phyloP scores from a whole-genome alignment of 495 filamentous ascomycete genomes.

The Penicillium taxi region DNA sequence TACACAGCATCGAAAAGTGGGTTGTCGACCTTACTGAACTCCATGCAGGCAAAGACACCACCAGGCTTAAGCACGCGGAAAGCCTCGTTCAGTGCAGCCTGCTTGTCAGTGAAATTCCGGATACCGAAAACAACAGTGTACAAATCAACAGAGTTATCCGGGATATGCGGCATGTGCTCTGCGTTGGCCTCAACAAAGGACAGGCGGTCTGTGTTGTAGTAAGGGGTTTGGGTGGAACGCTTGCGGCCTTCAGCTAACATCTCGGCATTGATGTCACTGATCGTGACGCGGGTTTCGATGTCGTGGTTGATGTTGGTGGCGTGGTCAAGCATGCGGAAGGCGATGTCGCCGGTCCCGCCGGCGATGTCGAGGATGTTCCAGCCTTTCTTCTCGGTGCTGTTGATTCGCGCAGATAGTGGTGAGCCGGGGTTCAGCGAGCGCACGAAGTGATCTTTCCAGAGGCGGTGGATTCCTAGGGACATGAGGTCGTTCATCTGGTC shows the following conservation, averaged over 20 bases:
- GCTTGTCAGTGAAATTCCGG: conserved; percentile 88
- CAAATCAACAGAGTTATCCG: conserved; percentile 62
- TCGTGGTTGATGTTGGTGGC: conserved; percentile 76
- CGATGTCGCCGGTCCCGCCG: conserved; percentile 95
- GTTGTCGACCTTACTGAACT: conserved; percentile 80
- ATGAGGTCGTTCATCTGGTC: conserved; percentile 99
- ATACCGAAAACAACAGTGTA: conserved; percentile 99
- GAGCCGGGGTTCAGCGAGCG: conserved; percentile 82
- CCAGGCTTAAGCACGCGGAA: conserved; percentile 86
- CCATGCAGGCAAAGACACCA: conserved; percentile 92
- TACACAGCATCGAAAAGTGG: conserved; percentile 74
- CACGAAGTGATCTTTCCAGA: conserved; percentile 99
- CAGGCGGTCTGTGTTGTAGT: conserved; percentile 52
- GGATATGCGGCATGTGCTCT: conserved; percentile 62
- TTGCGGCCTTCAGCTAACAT: conserved; percentile 87
- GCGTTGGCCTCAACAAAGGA: conserved; percentile 85
- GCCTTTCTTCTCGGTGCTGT: conserved; percentile 25
- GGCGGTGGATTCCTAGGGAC: conserved; percentile 91
- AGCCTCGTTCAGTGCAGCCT: conserved; percentile 69
- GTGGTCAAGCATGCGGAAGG: conserved; percentile 92
- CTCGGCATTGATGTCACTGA: conserved; percentile 88
- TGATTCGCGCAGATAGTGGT: conserved; percentile 32
- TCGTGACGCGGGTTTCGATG: conserved; percentile 68
- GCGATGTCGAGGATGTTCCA: conserved; percentile 94
- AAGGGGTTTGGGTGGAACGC: conserved; percentile 54